Evolutionary conservation across 2,329 filamentous ascomycete genomes (phyloP).

Genomic region (Fusarium metavorans): DNA sequence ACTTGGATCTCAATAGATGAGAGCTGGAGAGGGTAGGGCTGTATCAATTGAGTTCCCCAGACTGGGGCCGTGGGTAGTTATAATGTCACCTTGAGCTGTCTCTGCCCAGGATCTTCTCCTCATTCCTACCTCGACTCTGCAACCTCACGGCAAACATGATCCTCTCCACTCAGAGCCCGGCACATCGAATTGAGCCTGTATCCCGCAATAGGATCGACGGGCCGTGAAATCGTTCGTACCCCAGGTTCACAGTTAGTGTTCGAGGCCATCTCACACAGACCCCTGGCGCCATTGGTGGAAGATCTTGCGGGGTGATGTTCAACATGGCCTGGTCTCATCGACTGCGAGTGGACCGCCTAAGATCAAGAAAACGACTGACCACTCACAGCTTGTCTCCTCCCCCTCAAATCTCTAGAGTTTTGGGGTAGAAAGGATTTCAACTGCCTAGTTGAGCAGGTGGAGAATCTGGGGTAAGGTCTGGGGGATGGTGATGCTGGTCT

Average conservation of each 20-base stretch:
- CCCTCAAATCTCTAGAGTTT: slow-evolving; percentile 21
- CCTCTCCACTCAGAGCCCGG: not conserved
- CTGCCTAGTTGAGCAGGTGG: slow-evolving; percentile 18
- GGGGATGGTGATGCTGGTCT: slow-evolving; percentile 11
- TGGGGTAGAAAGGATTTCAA: slow-evolving; percentile 16
- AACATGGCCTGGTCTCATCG: slow-evolving; percentile 7
- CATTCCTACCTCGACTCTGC: slow-evolving; percentile 15
- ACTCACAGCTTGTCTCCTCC: slow-evolving; percentile 19
- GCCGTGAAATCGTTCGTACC: slow-evolving; percentile 19
- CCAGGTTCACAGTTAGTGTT: not conserved
- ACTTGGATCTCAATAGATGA: slow-evolving; percentile 1
- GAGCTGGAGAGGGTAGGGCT: not conserved
- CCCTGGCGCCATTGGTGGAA: slow-evolving; percentile 41
- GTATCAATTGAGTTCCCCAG: not conserved
- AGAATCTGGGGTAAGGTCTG: slow-evolving; percentile 41
- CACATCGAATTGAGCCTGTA: slow-evolving; percentile 2
- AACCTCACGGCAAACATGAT: not conserved
- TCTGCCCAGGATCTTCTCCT: not conserved
- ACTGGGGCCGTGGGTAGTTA: slow-evolving; percentile 16
- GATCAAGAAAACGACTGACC: slow-evolving; percentile 10
- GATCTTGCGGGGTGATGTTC: slow-evolving; percentile 26
- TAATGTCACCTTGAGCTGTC: slow-evolving; percentile 6
- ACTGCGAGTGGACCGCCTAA: slow-evolving; percentile 42
- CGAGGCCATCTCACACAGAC: not conserved
- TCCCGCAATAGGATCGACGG: slow-evolving; percentile 40